These are phyloP conservation scores for Corylus heterophylla DNA, from an alignment of 306 rosid species.

Conservation along the genomic window DNA sequence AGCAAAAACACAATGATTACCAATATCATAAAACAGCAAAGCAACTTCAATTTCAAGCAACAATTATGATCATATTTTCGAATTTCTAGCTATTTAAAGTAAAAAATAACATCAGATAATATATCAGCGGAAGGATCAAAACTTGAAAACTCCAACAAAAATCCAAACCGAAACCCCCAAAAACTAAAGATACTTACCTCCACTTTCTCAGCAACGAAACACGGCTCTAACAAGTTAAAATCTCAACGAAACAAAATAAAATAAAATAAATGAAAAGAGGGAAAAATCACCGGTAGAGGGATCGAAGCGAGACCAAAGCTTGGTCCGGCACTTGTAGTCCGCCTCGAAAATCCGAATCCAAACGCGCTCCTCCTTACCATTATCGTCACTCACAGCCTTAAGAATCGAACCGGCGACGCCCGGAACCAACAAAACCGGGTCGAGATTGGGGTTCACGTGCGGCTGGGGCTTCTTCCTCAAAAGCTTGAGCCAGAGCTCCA, in stretches of 20 bases:
- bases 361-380: conserved; percentile 69
- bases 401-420: conserved; percentile 88
- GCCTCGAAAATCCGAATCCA: conserved; percentile 86
- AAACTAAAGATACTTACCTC: neutral
- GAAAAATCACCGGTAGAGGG: conserved; percentile 65
- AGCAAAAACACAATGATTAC: too few species aligned
- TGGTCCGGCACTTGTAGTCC: conserved; percentile 68
- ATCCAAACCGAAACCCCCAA: neutral
- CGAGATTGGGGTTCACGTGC: conserved; percentile 67
- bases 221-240: neutral
- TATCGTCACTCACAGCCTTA: conserved; percentile 51
- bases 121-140: too few species aligned
- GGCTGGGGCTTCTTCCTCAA: conserved; percentile 53
- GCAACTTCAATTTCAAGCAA: too few species aligned
- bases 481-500: conserved; percentile 78
- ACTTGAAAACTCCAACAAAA: too few species aligned
- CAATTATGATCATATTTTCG: too few species aligned
- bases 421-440: conserved; percentile 87
- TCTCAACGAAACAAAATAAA: neutral
- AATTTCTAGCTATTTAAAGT: too few species aligned
- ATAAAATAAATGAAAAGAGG: neutral
- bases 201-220: conserved; percentile 3
- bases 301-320: conserved; percentile 93
- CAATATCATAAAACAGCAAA: too few species aligned
- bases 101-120: too few species aligned